Base-by-base conservation (phyloP, 1,284 basidiomycete species). In the Cutaneotrichosporon cyanovorans region DNA sequence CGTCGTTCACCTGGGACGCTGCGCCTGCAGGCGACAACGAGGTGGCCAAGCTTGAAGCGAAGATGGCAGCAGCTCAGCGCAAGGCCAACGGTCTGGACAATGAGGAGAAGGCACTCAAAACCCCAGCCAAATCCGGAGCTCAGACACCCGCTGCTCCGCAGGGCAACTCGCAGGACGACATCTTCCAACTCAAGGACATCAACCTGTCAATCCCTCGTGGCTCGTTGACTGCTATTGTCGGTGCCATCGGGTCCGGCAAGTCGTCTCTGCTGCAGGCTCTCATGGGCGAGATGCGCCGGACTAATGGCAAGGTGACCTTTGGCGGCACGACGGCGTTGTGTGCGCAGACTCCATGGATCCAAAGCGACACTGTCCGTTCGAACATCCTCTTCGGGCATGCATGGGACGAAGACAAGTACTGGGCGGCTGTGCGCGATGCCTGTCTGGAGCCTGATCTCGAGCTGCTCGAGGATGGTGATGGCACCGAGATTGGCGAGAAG, bases 401-500 rank as follows among this genome's bases (percentile, higher is more conserved):
- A 2, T 90, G 83, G 61, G 84, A 91, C 37, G 80, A 85, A 57
- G 78, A 80, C 38, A 76, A 79, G 37, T 92, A 89, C 64, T 84
- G 83, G 82, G 78, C 78, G 33, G 86, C 83, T 2, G 74, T 91
- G 16, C 74, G 75, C 11, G 81, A 85, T 60, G 78, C 85, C 0
- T 88, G 83, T 60, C 74, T 92, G 22, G 81, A 83, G 55, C 77
- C 81, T 2, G 87, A 92, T 71, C 72, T 92, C 20, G 83, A 84
- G 36, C 80, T 89, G 71, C 75, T 90, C 32, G 83, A 86, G 2
- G 76, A 85, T 50, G 86, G 86, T 4, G 87, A 95, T 61, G 63
- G 84, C 53, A 93, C 90, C 0, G 86, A 90, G 66, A 90, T 93
- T 41, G 89, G 89, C n/a, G 88, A 91, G 70, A 86, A 83, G 72